Conservation (phyloP, 176 grass and related monocot species). For the Aegilops sharonensis region DNA sequence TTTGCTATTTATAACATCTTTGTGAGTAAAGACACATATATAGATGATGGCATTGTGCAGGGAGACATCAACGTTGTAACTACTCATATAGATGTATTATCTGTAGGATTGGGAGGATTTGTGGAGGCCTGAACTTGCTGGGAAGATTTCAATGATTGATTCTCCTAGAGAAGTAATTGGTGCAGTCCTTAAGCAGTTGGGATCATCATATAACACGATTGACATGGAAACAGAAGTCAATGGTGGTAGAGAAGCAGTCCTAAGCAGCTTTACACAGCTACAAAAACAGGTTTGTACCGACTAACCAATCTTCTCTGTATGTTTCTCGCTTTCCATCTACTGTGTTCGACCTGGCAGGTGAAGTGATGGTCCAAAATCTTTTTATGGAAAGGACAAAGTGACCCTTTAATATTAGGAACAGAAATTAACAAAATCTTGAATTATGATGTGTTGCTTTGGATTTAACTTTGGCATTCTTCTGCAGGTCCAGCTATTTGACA, state of each 20-base stretch:
- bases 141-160: conserved; percentile 91
- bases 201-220: conserved; percentile 74
- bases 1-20: background rate
- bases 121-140: conserved; percentile 84
- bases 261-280: conserved; percentile 55
- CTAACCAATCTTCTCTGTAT: background rate
- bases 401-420: background rate
- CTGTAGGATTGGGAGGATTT: conserved; percentile 89
- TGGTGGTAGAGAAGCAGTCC: conserved; percentile 74
- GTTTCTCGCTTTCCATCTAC: background rate
- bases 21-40: background rate
- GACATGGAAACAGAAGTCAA: conserved; percentile 64
- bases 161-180: conserved; percentile 92
- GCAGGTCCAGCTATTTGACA: conserved; percentile 84
- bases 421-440: background rate
- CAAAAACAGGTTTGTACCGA: conserved; percentile 64
- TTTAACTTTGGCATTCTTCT: background rate
- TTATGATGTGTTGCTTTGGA: background rate
- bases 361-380: background rate
- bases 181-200: conserved; percentile 79
- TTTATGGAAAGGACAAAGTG: background rate
- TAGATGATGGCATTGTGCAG: background rate
- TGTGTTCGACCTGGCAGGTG: background rate
- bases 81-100: background rate
- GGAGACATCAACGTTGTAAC: background rate